Evolutionary conservation across 768 basidiomycete species (phyloP).

Genomic region (Fomitopsis serialis): DNA sequence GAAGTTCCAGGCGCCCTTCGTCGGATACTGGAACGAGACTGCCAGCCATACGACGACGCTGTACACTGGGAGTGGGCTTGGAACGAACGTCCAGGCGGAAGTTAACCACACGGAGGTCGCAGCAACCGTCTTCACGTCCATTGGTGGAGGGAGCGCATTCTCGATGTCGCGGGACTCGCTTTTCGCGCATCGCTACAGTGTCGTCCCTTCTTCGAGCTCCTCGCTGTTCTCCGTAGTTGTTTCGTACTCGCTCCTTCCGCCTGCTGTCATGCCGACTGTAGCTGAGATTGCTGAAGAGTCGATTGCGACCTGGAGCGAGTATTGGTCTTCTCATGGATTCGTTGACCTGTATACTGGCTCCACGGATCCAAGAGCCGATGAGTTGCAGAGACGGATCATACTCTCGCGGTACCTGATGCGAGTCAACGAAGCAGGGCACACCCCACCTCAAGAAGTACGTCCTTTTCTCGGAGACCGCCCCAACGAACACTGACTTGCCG

Average conservation of each 20-base stretch:
- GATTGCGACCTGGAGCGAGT: conserved; percentile 35
- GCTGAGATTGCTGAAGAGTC: conserved; percentile 30
- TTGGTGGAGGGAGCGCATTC: conserved; percentile 34
- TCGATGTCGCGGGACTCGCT: conserved; percentile 38
- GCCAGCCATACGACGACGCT: conserved; percentile 44
- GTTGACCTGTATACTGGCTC: conserved; percentile 48
- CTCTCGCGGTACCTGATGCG: conserved; percentile 51
- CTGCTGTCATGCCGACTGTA: conserved; percentile 17
- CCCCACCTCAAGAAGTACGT: conserved; percentile 52
- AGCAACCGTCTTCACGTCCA: conserved; percentile 37
- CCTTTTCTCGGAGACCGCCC: not conserved
- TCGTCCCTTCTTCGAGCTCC: conserved; percentile 27
- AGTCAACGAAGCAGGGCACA: conserved; percentile 53
- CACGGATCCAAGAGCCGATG: conserved; percentile 43
- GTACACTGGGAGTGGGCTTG: conserved; percentile 8
- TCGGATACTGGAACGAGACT: conserved; percentile 44
- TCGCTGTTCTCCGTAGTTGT: conserved; percentile 33
- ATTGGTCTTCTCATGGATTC: conserved; percentile 45
- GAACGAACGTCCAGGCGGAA: conserved; percentile 25
- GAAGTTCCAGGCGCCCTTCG: conserved; percentile 55
- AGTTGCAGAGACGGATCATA: conserved; percentile 52
- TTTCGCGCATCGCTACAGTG: conserved; percentile 40
- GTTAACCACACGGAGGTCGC: conserved; percentile 38
- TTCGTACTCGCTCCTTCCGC: conserved; percentile 23
- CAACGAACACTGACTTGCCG: conserved; percentile 2